Base-by-base conservation (phyloP, 148 eudicot genomes). In the Rhododendron simsii region DNA sequence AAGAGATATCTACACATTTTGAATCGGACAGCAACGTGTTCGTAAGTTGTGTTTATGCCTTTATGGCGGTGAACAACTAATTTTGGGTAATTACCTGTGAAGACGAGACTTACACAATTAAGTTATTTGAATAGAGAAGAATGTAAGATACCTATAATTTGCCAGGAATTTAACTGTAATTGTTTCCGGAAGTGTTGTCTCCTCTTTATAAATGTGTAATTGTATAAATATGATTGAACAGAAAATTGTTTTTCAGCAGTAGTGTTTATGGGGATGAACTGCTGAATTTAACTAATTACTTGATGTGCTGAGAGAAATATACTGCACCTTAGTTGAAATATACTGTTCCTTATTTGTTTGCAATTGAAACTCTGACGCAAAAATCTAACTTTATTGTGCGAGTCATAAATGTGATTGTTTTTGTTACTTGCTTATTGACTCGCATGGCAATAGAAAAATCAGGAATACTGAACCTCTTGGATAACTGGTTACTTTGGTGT, bases 401-500 rank as follows among this genome's bases (percentile, higher is more conserved):
- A 16, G 28, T 47, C 73, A 28, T 69, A 37, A 39, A 84, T 18
- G 35, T 63, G 50, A 28, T 63, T 82, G 18, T 82, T 61, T 39
- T 5, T 30, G 39, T 71, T 71, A 6, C 9, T 16, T 80, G 7
- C 48, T 48, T 47, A 21, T 11, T 59, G 67, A 23, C 28, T 39
- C 16, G 21, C 23, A 33, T 26, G 47, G 21, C 21, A 83, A 65
- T 50, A 55, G 57, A 53, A 10, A 28, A 59, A n/a, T 53, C 55
- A 73, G 47, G 51, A 39, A 75, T 11, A 81, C 4, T 53, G 57
- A 82, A 15, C 81, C 23, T 86, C 75, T 53, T 48, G 78, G 75
- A 83, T 83, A 20, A 53, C 28, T 78, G 61, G 50, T 83, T 83
- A 81, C 18, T 83, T 26, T 83, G 83, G 23, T 77, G 78, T 77